These are phyloP conservation scores for Colletotrichum sp. DNA, from an alignment of 2,329 filamentous ascomycete species.

Conservation along the genomic window DNA sequence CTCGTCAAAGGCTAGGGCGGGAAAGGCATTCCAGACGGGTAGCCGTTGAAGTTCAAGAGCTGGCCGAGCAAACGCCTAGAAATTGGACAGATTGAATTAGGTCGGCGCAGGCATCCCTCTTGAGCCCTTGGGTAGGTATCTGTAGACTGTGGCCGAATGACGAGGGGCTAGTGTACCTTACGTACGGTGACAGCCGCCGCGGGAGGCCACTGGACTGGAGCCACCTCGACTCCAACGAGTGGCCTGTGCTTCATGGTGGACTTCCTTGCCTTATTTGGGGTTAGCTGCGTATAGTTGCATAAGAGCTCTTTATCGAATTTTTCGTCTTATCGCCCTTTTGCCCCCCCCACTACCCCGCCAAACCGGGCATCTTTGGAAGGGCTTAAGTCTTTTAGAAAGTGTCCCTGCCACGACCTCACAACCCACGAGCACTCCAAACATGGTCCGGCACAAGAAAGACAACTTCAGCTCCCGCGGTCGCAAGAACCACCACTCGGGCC, in stretches of 20 bases:
- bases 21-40: not conserved
- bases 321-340: not conserved
- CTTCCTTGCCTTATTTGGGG: not conserved
- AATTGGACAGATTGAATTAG: constrained; percentile 20
- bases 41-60: not conserved
- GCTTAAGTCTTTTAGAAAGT: not conserved
- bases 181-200: constrained; percentile 8
- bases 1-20: not conserved
- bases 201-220: constrained; percentile 4
- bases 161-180: constrained; percentile 11
- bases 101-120: constrained; percentile 20
- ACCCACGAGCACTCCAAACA: constrained; percentile 37
- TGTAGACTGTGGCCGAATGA: constrained; percentile 15
- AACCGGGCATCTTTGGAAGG: not conserved
- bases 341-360: constrained; percentile 9
- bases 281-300: not conserved
- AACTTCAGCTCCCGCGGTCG: constrained; percentile 74
- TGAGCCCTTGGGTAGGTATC: constrained; percentile 8
- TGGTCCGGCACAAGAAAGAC: constrained; percentile 98
- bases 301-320: constrained; percentile 5
- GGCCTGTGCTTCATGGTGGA: constrained; percentile 5
- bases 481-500: constrained; percentile 62
- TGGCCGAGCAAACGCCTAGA: constrained; percentile 12
- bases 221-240: constrained; percentile 6
- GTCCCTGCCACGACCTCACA: not conserved